These are phyloP conservation scores for Eucalyptus rudis DNA, from an alignment of 345 rosid species.

Conservation along the genomic window DNA sequence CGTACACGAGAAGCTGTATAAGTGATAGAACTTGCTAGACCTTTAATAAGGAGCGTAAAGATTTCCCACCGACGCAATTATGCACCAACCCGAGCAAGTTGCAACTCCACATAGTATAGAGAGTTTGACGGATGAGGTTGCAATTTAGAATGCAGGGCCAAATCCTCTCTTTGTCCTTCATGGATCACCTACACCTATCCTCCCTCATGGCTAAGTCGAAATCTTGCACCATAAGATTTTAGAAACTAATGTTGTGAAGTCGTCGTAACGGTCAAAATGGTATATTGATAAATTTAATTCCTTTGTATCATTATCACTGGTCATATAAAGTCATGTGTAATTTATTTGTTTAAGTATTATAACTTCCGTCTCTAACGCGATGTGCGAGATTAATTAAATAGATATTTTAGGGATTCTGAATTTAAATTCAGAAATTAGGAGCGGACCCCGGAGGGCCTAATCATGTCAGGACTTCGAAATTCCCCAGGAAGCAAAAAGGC, in stretches of 20 bases:
- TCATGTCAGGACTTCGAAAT: background rate
- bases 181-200: background rate
- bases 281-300: background rate
- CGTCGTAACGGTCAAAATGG: background rate
- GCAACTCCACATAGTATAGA: background rate
- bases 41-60: background rate
- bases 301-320: background rate
- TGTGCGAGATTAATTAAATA: background rate
- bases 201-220: background rate
- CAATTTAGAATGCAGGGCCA: background rate
- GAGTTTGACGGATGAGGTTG: background rate
- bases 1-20: background rate
- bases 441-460: background rate
- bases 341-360: background rate
- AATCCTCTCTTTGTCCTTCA: background rate
- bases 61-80: background rate
- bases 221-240: background rate
- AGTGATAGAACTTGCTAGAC: background rate
- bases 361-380: rapidly evolving
- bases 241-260: background rate
- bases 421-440: background rate
- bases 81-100: background rate
- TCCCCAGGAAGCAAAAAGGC: background rate
- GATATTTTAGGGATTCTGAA: background rate
- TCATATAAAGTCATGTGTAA: background rate